Evolutionary conservation across 2,329 filamentous ascomycete genomes (phyloP).

Genomic region (Berkeleyomyces rouxiae): DNA sequence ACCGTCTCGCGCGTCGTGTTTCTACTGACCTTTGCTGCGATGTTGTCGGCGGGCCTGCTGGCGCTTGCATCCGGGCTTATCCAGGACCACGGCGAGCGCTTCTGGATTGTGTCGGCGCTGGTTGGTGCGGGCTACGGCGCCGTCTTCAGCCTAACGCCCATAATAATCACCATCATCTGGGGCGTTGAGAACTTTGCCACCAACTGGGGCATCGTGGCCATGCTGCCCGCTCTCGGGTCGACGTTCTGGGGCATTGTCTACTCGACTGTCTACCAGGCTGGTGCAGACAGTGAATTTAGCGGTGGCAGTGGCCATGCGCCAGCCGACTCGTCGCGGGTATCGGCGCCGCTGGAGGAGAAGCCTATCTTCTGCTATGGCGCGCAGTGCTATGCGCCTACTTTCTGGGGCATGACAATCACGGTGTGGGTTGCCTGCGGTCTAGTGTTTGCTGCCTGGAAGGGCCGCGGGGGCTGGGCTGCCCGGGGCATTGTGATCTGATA

Average conservation of each 20-base stretch:
- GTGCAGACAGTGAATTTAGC: slow-evolving; percentile 29
- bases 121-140: slow-evolving; percentile 89
- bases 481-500: slow-evolving; percentile 50
- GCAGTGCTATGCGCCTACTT: slow-evolving; percentile 63
- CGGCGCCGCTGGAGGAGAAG: slow-evolving; percentile 20
- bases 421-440: slow-evolving; percentile 61
- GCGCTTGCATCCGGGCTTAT: slow-evolving; percentile 60
- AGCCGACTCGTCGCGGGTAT: too few relatives aligned
- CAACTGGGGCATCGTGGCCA: slow-evolving; percentile 91
- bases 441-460: slow-evolving; percentile 70
- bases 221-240: slow-evolving; percentile 74
- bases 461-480: slow-evolving; percentile 55
- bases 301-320: slow-evolving; percentile 14
- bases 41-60: slow-evolving; percentile 61
- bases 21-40: slow-evolving; percentile 54
- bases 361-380: slow-evolving; percentile 62
- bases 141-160: slow-evolving; percentile 74
- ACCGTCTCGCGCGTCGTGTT: slow-evolving; percentile 65
- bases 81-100: slow-evolving; percentile 59
- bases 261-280: slow-evolving; percentile 59
- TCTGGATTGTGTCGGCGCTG: slow-evolving; percentile 70
- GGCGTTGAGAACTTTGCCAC: slow-evolving; percentile 97
- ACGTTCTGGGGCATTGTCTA: slow-evolving; percentile 88
- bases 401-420: slow-evolving; percentile 71
- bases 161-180: slow-evolving; percentile 95